These are phyloP conservation scores for Blumeria hordei DNA, from an alignment of 2,329 filamentous ascomycete genomes.

Conservation along the genomic window DNA sequence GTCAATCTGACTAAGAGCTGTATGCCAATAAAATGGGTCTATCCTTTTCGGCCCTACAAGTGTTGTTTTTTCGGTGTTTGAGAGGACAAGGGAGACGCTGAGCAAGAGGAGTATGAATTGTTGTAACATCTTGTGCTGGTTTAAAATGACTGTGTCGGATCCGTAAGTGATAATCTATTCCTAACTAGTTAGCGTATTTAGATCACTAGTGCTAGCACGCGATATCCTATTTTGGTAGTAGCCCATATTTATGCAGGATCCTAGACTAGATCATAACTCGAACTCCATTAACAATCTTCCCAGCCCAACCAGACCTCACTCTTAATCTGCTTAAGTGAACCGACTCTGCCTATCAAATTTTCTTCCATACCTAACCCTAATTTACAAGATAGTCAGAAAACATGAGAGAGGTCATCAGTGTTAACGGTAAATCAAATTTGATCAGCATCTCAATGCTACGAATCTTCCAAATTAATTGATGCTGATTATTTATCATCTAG, in stretches of 20 bases:
- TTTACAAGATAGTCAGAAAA: conserved; percentile 19
- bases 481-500: conserved; percentile 23
- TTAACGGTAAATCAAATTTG: conserved; percentile 54
- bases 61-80: conserved; percentile 80
- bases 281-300: background rate
- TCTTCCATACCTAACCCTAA: background rate
- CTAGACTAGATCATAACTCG: background rate
- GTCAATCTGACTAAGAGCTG: conserved; percentile 12
- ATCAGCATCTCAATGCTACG: too few species aligned
- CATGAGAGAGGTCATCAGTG: conserved; percentile 98
- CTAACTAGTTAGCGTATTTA: background rate
- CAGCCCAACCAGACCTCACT: background rate
- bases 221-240: background rate
- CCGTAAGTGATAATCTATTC: background rate
- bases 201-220: background rate
- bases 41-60: conserved; percentile 44
- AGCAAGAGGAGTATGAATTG: conserved; percentile 6
- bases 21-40: background rate
- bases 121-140: conserved; percentile 3
- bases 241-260: background rate
- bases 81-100: conserved; percentile 17
- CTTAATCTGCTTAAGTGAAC: background rate
- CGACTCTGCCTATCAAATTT: background rate
- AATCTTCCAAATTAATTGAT: too few species aligned
- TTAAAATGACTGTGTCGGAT: background rate